phyloP scores from a whole-genome alignment of 2,329 filamentous ascomycete genomes.

The Colletotrichum eremochloae region DNA sequence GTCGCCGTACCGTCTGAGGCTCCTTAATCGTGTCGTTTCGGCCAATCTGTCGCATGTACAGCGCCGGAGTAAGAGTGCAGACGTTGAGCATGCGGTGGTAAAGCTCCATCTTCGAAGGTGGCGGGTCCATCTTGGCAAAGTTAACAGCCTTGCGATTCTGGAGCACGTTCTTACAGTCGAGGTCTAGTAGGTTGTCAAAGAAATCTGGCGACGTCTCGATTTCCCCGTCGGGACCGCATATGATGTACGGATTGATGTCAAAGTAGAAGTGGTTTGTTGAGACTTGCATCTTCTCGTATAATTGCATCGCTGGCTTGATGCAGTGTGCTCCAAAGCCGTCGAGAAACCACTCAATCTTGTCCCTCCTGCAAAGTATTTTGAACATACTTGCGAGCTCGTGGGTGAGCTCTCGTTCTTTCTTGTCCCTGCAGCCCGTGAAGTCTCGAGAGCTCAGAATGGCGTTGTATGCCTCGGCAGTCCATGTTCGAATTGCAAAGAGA shows the following conservation, averaged over 20 bases:
- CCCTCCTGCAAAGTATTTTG: constrained; percentile 48
- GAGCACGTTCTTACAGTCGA: constrained; percentile 54
- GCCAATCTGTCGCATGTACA: constrained; percentile 54
- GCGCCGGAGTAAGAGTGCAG: constrained; percentile 52
- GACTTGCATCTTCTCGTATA: constrained; percentile 56
- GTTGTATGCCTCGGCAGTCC: constrained; percentile 55
- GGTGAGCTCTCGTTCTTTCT: constrained; percentile 47
- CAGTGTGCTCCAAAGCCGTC: constrained; percentile 47
- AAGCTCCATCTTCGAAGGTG: constrained; percentile 50
- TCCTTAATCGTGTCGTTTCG: constrained; percentile 51
- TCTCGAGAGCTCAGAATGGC: constrained; percentile 51
- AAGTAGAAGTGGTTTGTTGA: constrained; percentile 56
- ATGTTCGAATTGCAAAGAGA: constrained; percentile 53
- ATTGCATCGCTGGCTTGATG: constrained; percentile 52
- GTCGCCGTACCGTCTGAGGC: constrained; percentile 52
- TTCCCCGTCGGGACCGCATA: constrained; percentile 45
- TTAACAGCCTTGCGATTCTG: constrained; percentile 54
- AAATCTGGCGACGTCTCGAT: constrained; percentile 50
- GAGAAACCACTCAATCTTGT: constrained; percentile 45
- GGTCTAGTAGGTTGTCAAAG: constrained; percentile 47
- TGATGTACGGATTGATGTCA: constrained; percentile 50
- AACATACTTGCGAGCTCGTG: constrained; percentile 48
- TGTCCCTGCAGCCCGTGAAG: constrained; percentile 47
- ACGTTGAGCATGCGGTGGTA: constrained; percentile 51
- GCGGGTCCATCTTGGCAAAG: constrained; percentile 50